A percentile compares a stretch with the other conserved stretches of the same genome.
Conservation (phyloP, 768 basidiomycete species). For the Suillus sp. region DNA sequence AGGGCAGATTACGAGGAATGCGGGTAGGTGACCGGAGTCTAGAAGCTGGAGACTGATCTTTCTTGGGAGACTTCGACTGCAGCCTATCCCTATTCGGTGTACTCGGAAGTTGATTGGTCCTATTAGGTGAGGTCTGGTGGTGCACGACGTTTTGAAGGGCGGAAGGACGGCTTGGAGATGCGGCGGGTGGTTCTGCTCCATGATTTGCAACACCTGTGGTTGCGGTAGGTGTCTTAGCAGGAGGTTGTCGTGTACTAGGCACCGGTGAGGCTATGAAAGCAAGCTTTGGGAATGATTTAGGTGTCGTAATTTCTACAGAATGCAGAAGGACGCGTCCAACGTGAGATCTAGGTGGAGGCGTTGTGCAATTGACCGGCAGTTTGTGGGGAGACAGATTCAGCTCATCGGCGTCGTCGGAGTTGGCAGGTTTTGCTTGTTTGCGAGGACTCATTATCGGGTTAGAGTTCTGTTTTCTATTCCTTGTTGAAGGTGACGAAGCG, state of each 20-base stretch:
- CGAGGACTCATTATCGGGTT: background rate
- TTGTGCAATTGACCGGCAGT: constrained; percentile 20
- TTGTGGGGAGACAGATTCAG: constrained; percentile 27
- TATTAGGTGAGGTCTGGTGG: constrained; percentile 23
- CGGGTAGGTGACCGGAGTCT: constrained; percentile 21
- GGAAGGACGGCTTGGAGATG: constrained; percentile 10
- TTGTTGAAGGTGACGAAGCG: constrained; percentile 1
- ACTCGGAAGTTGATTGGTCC: constrained; percentile 16
- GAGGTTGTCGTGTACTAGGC: background rate
- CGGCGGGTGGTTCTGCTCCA: constrained; percentile 6
- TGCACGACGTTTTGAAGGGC: constrained; percentile 21
- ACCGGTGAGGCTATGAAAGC: constrained; percentile 18
- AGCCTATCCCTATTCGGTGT: constrained; percentile 21
- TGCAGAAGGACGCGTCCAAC: constrained; percentile 31
- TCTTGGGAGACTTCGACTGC: constrained; percentile 20
- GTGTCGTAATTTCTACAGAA: constrained; percentile 34
- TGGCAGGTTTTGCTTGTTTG: constrained; percentile 2
- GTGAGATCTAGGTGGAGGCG: constrained; percentile 24
- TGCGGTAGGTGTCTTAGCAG: constrained; percentile 18
- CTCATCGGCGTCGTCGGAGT: constrained; percentile 29
- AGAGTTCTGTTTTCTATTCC: background rate
- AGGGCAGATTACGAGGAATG: constrained; percentile 36
- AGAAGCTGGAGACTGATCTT: constrained; percentile 12
- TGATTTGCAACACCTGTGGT: constrained; percentile 19
- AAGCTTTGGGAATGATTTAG: constrained; percentile 18